These are phyloP conservation scores for Chlorencoelia australis DNA, from an alignment of 2,329 filamentous ascomycete species.

Conservation along the genomic window DNA sequence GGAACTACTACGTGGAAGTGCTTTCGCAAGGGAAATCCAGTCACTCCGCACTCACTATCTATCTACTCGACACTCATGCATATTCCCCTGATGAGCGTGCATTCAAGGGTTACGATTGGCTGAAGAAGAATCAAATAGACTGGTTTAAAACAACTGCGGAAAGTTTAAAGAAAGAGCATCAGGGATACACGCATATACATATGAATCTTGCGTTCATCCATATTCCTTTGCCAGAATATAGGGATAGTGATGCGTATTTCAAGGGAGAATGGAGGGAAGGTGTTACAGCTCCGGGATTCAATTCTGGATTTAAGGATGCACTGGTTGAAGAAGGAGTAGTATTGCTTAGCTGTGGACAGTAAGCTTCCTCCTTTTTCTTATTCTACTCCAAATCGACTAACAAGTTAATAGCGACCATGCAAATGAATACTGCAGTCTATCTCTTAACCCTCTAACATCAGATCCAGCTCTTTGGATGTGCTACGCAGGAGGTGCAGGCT, in stretches of 20 bases:
- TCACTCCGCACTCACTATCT: constrained; percentile 89
- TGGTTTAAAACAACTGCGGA: constrained; percentile 83
- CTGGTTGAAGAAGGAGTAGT: constrained; percentile 77
- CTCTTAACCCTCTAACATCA: constrained; percentile 26
- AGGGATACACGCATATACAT: constrained; percentile 81
- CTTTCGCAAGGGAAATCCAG: constrained; percentile 68
- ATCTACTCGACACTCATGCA: constrained; percentile 84
- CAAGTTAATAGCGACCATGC: constrained; percentile 62
- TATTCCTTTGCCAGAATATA: constrained; percentile 88
- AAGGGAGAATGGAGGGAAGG: constrained; percentile 71
- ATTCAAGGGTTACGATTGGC: constrained; percentile 93
- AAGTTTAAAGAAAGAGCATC: constrained; percentile 64
- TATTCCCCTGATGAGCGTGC: constrained; percentile 84
- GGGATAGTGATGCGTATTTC: constrained; percentile 44
- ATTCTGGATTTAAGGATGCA: constrained; percentile 86
- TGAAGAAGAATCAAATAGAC: constrained; percentile 86
- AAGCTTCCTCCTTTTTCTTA: constrained; percentile 31
- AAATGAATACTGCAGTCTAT: constrained; percentile 89
- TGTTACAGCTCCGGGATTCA: constrained; percentile 80
- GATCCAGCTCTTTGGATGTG: constrained; percentile 95
- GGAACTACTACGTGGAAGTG: constrained; percentile 91
- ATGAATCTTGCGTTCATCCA: constrained; percentile 97
- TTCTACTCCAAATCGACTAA: constrained; percentile 11
- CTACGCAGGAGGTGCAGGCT: constrained; percentile 84
- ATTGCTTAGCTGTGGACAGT: constrained; percentile 87